Evolutionary conservation across 768 basidiomycete genomes (phyloP), one percentile per base, ranked within the genome.

Genomic region (Leucocoprinus sp.): DNA sequence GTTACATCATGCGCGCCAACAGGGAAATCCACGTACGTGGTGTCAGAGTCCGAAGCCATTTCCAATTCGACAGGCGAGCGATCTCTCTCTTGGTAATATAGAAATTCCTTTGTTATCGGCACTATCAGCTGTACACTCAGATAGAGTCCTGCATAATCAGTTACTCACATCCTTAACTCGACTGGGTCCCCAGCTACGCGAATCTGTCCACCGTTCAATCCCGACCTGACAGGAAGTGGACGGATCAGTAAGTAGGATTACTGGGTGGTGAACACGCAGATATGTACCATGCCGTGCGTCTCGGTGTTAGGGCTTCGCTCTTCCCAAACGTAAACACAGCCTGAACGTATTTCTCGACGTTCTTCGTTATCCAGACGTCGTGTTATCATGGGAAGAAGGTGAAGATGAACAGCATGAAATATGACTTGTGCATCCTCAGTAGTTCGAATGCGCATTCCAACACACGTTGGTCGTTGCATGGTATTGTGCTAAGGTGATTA

Each of bases 201-300:
- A 84, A 55, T 87, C 85, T 22, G 85, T 88, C 85, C 85, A 88
- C 44, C 85, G 72, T 57, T 87, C 84, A 27, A 88, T 84, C 34
- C 82, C 83, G 48, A 83, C 70, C 82, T 84, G 53, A 39, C 39
- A 6, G 15, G 18, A 26, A 37, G 41, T 33, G 43, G 55, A 17
- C 12, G 35, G 14, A 37, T 22, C 28, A 19, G 22, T 14, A 48
- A 51, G 54, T 47, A 45, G 49, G 35, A 45, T 37, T 15, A 19
- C 35, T 33, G 24, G 46, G 37, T 4, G n/a, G 5, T 31, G 31
- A 4, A 4, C 37, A 42, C 9, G 27, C 49, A 31, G 26, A 34
- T 50, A 36, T 75, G 57, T 57, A 85, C 81, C 49, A 38, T 35
- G n/a, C 82, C 82, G 37, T 76, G 77, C 22, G 77, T 70, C 50